These are phyloP conservation scores for Ascoidea asiatica DNA, from an alignment of 805 yeast species.

Conservation along the genomic window DNA sequence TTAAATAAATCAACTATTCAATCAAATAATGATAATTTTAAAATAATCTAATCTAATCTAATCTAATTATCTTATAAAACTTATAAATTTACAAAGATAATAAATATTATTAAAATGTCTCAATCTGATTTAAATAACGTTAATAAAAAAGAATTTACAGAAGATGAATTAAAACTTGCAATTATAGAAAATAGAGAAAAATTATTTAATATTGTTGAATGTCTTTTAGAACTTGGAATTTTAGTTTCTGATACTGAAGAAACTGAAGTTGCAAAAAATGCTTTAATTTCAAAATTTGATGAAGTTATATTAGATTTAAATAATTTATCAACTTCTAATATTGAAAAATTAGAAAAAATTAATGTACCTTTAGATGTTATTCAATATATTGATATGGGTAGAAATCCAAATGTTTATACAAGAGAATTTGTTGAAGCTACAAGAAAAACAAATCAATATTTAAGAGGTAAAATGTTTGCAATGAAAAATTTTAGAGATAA, in stretches of 20 bases:
- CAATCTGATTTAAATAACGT: neutral
- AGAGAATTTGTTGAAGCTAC: slow-evolving; percentile 93
- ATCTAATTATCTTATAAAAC: neutral
- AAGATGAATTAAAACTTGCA: slow-evolving; percentile 16
- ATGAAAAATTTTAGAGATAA: slow-evolving; percentile 47
- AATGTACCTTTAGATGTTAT: slow-evolving; percentile 75
- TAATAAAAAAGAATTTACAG: neutral
- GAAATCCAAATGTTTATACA: slow-evolving; percentile 95
- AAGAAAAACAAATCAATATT: slow-evolving; percentile 76
- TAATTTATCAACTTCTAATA: slow-evolving; percentile 17
- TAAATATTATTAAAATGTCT: neutral
- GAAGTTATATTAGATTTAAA: slow-evolving; percentile 27
- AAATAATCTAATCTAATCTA: too few relatives aligned
- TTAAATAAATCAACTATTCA: too few relatives aligned
- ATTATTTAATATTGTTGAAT: slow-evolving; percentile 49
- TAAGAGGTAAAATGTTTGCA: slow-evolving; percentile 74
- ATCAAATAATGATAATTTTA: too few relatives aligned
- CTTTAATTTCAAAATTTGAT: slow-evolving; percentile 24
- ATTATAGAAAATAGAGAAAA: slow-evolving; percentile 18
- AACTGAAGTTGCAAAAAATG: slow-evolving; percentile 64
- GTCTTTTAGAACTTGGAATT: slow-evolving; percentile 80
- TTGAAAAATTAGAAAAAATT: slow-evolving; percentile 23
- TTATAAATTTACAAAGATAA: neutral
- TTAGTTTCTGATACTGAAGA: slow-evolving; percentile 91
- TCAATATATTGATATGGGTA: slow-evolving; percentile 86